phyloP scores from a whole-genome alignment of 2,329 filamentous ascomycete species.

The Botrytis hyacinthi region DNA sequence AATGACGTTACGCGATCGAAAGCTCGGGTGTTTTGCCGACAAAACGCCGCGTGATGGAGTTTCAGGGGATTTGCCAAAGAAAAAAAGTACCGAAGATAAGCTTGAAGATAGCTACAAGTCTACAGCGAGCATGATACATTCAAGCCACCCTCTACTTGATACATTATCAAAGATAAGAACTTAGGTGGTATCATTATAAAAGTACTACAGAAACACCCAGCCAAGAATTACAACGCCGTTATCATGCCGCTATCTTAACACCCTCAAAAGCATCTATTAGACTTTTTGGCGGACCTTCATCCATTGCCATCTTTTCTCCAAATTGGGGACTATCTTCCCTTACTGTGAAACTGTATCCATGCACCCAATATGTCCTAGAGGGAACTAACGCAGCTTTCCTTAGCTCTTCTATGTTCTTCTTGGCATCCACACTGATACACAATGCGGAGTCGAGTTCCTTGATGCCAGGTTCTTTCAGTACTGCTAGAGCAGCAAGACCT shows the following conservation, averaged over 20 bases:
- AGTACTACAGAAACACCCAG: conserved; percentile 1
- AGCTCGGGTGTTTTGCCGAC: not conserved
- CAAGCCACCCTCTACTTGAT: not conserved
- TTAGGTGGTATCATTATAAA: conserved; percentile 15
- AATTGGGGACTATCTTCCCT: conserved; percentile 33
- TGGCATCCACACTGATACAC: conserved; percentile 66
- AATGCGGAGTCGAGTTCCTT: conserved; percentile 71
- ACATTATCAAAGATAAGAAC: not conserved
- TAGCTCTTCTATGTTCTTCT: conserved; percentile 46
- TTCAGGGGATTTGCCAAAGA: not conserved
- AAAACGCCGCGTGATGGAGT: not conserved
- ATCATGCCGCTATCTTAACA: conserved; percentile 11
- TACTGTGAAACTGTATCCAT: conserved; percentile 33
- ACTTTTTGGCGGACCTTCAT: conserved; percentile 23
- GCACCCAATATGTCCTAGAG: conserved; percentile 29
- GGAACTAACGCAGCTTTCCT: conserved; percentile 27
- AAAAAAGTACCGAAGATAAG: not conserved
- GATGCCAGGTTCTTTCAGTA: conserved; percentile 68
- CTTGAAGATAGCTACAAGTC: not conserved
- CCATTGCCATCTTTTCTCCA: conserved; percentile 26
- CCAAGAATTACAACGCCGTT: not conserved
- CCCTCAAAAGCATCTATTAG: conserved; percentile 20
- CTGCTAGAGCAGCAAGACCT: conserved; percentile 74
- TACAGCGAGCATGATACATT: not conserved
- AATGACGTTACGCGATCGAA: not conserved